phyloP scores from a whole-genome alignment of 768 basidiomycete genomes.

The Pleurotus djamor region DNA sequence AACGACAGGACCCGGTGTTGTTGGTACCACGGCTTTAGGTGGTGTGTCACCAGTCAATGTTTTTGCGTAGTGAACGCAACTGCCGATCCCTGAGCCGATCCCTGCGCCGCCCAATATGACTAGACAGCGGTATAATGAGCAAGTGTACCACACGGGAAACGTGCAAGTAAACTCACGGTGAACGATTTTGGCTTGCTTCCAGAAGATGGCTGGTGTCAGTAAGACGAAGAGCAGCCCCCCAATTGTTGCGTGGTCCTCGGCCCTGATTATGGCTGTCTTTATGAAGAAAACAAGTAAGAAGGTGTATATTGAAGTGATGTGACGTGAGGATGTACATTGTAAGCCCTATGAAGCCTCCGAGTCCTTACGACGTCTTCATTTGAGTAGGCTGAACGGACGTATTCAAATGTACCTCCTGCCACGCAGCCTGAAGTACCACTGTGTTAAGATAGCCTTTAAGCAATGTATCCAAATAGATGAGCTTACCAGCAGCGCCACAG shows the following conservation, averaged over 20 bases:
- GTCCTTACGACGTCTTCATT: conserved; percentile 45
- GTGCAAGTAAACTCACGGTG: conserved; percentile 44
- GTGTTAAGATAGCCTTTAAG: background rate
- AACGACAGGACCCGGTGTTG: conserved; percentile 15
- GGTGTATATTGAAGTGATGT: background rate
- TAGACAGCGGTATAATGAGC: conserved; percentile 18
- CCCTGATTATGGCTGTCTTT: conserved; percentile 56
- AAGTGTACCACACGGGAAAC: background rate
- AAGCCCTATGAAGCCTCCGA: conserved; percentile 48
- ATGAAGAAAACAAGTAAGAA: background rate
- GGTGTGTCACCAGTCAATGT: conserved; percentile 54
- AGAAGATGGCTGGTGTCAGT: conserved; percentile 67
- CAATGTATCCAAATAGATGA: background rate
- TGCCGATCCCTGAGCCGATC: conserved; percentile 59
- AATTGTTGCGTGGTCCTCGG: conserved; percentile 75
- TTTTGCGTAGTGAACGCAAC: conserved; percentile 54
- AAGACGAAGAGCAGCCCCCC: conserved; percentile 64
- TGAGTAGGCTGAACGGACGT: conserved; percentile 55
- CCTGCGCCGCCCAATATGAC: conserved; percentile 75
- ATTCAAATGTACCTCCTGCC: conserved; percentile 56
- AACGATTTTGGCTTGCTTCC: conserved; percentile 62
- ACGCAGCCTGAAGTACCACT: conserved; percentile 19
- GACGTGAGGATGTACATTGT: conserved; percentile 44
- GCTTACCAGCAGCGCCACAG: conserved; percentile 58
- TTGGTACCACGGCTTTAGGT: conserved; percentile 30